A percentile compares a stretch with the other conserved stretches of the same genome.
Evolutionary conservation across 2,329 filamentous ascomycete species (phyloP).

Genomic region (Aspergillus glaucus): DNA sequence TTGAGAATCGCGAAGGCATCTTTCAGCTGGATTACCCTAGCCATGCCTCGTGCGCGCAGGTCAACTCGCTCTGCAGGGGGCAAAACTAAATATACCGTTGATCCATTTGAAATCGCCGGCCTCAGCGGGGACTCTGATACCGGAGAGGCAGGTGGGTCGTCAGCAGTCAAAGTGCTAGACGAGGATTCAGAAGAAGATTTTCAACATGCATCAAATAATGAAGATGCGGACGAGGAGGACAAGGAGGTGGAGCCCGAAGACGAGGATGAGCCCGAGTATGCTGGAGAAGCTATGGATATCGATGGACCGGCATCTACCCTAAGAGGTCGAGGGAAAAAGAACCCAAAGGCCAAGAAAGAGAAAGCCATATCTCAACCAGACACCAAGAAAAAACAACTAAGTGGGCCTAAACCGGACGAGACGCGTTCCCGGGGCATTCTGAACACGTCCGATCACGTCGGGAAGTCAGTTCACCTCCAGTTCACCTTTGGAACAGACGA

Average conservation of each 20-base stretch:
- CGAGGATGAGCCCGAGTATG: constrained; percentile 7
- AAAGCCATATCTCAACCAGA: not conserved
- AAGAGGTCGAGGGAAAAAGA: constrained; percentile 1
- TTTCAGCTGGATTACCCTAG: not conserved
- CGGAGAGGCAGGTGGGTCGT: constrained; percentile 7
- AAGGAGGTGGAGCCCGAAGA: constrained; percentile 9
- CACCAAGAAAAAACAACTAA: constrained; percentile 11
- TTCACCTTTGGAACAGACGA: constrained; percentile 47
- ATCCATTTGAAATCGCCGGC: constrained; percentile 29
- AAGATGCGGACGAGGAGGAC: constrained; percentile 14
- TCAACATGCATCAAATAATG: constrained; percentile 17
- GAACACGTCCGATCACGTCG: constrained; percentile 29
- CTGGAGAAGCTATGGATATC: constrained; percentile 9
- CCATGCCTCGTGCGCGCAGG: constrained; percentile 26
- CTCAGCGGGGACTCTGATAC: constrained; percentile 25
- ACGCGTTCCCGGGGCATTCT: constrained; percentile 33
- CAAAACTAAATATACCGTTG: constrained; percentile 28
- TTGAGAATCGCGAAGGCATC: not conserved
- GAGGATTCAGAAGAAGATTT: constrained; percentile 32
- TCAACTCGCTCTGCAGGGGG: constrained; percentile 27
- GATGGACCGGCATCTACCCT: not conserved
- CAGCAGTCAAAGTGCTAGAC: constrained; percentile 10
- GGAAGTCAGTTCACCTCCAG: constrained; percentile 42
- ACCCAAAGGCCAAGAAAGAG: not conserved
- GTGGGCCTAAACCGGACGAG: constrained; percentile 17